These are phyloP conservation scores for Dichomitus squalens DNA, from an alignment of 1,284 basidiomycete species.

Conservation along the genomic window DNA sequence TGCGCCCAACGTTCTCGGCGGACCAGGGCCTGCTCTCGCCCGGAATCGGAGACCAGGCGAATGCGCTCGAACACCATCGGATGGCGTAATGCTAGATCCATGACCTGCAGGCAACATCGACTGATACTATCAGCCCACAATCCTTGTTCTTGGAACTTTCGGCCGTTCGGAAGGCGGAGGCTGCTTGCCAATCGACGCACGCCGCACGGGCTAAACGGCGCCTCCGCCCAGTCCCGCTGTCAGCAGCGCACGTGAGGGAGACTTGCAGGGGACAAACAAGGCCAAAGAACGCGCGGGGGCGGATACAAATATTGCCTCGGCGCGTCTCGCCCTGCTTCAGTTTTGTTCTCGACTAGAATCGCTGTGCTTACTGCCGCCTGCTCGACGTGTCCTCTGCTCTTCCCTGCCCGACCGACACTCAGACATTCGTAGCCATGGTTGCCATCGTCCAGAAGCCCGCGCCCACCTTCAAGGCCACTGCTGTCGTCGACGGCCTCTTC, in stretches of 20 bases:
- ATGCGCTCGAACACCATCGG: too few relatives aligned
- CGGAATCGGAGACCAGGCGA: too few relatives aligned
- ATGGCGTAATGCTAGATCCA: too few relatives aligned
- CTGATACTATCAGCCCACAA: not conserved
- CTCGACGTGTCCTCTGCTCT: constrained; percentile 4
- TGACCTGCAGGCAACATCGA: not conserved
- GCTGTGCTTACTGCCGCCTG: not conserved
- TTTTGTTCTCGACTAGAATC: not conserved
- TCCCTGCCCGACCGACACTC: not conserved
- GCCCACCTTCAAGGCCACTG: constrained; percentile 74
- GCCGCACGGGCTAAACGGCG: not conserved
- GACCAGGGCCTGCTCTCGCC: too few relatives aligned
- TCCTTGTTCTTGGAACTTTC: not conserved
- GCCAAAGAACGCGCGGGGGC: constrained; percentile 32
- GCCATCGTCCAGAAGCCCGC: constrained; percentile 78
- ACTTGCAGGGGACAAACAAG: constrained; percentile 23
- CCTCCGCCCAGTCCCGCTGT: constrained; percentile 13
- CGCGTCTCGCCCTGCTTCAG: constrained; percentile 9
- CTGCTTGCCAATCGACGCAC: not conserved
- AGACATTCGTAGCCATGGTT: constrained; percentile 47
- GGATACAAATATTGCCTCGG: constrained; percentile 24
- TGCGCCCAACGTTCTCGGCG: too few relatives aligned
- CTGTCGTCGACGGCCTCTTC: constrained; percentile 78
- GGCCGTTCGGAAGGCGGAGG: not conserved
- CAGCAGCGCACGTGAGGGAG: constrained; percentile 24